These are phyloP conservation scores for Jatropha podagrica DNA, from an alignment of 441 rosid genomes.

Conservation along the genomic window DNA sequence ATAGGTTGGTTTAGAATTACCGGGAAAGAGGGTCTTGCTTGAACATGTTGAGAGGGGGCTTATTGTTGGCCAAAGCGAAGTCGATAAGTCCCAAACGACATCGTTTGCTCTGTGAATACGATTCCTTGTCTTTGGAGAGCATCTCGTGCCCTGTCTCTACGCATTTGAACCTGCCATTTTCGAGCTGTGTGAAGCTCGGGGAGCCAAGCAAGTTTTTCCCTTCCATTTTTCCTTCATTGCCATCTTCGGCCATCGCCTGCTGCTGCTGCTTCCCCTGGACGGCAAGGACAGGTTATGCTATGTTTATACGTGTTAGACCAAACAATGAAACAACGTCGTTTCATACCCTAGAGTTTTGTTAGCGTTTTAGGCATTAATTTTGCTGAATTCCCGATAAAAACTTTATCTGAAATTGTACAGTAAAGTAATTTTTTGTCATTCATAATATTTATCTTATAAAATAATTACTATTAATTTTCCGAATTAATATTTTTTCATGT, in stretches of 20 bases:
- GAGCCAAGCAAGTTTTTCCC: constrained; percentile 63
- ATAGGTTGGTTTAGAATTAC: constrained; percentile 31
- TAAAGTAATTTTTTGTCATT: too few relatives aligned
- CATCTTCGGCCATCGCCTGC: constrained; percentile 39
- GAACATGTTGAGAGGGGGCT: constrained; percentile 86
- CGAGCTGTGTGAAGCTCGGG: constrained; percentile 58
- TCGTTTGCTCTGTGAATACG: constrained; percentile 72
- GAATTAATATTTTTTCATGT: too few relatives aligned
- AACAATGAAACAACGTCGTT: background rate
- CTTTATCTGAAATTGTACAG: too few relatives aligned
- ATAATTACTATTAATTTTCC: too few relatives aligned
- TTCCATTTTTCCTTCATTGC: constrained; percentile 42
- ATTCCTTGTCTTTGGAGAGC: constrained; percentile 64
- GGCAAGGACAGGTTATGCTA: background rate
- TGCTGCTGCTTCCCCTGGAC: background rate
- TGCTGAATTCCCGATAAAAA: too few relatives aligned
- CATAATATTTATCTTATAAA: too few relatives aligned
- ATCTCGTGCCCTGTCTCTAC: constrained; percentile 92
- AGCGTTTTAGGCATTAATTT: too few relatives aligned
- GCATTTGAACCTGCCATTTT: constrained; percentile 80
- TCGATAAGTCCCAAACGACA: constrained; percentile 92
- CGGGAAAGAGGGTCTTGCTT: constrained; percentile 74
- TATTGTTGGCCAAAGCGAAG: constrained; percentile 58
- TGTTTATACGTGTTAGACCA: background rate
- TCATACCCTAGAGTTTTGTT: background rate